These are phyloP conservation scores for Dothiorella sarmentorum DNA, from an alignment of 2,329 filamentous ascomycete species.

Conservation along the genomic window DNA sequence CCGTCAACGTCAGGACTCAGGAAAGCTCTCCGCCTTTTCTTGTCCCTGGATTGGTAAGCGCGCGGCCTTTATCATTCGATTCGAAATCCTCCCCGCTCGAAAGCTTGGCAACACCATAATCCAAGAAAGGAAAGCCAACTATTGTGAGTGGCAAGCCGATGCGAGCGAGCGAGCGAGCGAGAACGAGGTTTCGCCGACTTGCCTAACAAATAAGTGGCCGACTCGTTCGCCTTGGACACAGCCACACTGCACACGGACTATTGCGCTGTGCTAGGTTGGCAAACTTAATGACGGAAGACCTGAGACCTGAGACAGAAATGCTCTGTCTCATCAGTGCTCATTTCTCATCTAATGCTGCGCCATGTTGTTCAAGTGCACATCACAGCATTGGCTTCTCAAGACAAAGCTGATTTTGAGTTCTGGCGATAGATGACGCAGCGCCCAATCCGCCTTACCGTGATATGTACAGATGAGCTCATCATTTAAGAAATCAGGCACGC, in stretches of 20 bases:
- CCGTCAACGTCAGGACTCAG: neutral
- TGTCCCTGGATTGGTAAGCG: neutral
- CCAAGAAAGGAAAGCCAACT: too few species aligned
- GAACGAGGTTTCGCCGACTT: neutral
- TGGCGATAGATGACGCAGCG: constrained; percentile 11
- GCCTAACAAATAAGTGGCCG: neutral
- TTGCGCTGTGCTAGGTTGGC: too few species aligned
- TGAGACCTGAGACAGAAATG: too few species aligned
- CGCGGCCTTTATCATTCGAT: neutral
- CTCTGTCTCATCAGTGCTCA: too few species aligned
- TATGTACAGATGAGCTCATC: constrained; percentile 1
- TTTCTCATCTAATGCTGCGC: neutral
- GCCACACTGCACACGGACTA: neutral
- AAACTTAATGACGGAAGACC: too few species aligned
- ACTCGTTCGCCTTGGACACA: neutral
- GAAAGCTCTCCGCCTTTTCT: neutral
- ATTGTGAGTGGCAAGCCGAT: too few species aligned
- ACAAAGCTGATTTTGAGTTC: neutral
- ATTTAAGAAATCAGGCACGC: neutral
- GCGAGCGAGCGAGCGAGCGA: neutral
- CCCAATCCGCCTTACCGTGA: neutral
- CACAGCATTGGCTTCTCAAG: neutral
- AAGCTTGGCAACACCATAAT: too few species aligned
- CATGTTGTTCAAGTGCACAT: neutral
- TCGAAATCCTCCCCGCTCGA: too few species aligned